Evolutionary conservation across 2,329 filamentous ascomycete genomes (phyloP).

Genomic region (Penicillium sp.): DNA sequence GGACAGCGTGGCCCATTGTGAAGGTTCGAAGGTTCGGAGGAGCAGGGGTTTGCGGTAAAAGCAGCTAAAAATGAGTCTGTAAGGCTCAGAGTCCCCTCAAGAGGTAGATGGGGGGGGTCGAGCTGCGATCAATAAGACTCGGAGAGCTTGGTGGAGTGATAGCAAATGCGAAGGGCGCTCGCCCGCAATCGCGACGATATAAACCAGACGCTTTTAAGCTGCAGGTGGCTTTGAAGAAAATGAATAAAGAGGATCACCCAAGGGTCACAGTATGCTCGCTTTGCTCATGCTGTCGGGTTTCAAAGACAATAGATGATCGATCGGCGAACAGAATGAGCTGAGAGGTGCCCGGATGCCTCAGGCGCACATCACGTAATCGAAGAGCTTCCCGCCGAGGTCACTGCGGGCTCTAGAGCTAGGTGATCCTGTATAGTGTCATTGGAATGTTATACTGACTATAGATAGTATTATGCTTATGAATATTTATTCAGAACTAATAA

Average conservation of each 20-base stretch:
- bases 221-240: background rate
- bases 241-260: background rate
- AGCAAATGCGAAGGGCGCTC: constrained; percentile 1
- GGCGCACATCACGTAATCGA: constrained; percentile 13
- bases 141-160: constrained; percentile 12
- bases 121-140: constrained; percentile 7
- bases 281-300: constrained; percentile 4
- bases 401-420: background rate
- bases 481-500: background rate
- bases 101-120: background rate
- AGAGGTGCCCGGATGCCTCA: constrained; percentile 17
- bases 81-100: background rate
- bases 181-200: constrained; percentile 3
- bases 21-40: background rate
- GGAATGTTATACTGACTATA: background rate
- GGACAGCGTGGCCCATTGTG: constrained; percentile 41
- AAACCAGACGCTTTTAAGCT: background rate
- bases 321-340: constrained; percentile 11
- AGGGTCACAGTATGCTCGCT: constrained; percentile 3
- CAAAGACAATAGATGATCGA: constrained; percentile 14
- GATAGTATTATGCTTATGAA: background rate
- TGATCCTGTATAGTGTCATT: background rate
- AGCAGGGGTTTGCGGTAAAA: background rate
- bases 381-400: background rate
- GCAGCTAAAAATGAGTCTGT: background rate